A percentile compares a stretch with the other conserved stretches of the same genome.
phyloP scores from a whole-genome alignment of 2,329 filamentous ascomycete genomes.

The Chaetomium sp. region DNA sequence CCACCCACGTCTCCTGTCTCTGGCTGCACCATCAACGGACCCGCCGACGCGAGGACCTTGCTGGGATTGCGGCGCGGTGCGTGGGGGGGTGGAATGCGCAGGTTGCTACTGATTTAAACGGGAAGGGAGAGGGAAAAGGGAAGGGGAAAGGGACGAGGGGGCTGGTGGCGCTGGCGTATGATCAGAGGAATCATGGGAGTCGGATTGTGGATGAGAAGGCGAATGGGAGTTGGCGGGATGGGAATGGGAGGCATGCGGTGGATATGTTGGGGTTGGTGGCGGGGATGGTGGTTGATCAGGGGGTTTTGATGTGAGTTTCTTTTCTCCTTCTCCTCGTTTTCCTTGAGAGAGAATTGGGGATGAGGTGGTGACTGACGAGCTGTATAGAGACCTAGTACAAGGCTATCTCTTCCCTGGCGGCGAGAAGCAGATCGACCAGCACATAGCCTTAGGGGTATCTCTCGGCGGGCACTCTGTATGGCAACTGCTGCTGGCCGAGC shows the following conservation, averaged over 20 bases:
- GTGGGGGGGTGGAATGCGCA: constrained; percentile 59
- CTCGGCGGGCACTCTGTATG: constrained; percentile 84
- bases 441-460: constrained; percentile 75
- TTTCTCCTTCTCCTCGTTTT: neutral
- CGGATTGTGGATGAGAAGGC: constrained; percentile 59
- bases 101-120: no score
- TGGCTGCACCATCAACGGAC: constrained; percentile 85
- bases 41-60: constrained; percentile 66
- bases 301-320: constrained; percentile 53
- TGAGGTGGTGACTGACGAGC: neutral
- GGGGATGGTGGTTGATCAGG: constrained; percentile 68
- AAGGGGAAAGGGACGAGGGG: constrained; percentile 37
- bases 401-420: constrained; percentile 60
- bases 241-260: constrained; percentile 74
- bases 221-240: constrained; percentile 73
- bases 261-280: constrained; percentile 84
- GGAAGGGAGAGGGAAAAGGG: constrained; percentile 15
- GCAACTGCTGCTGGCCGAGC: constrained; percentile 74
- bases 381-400: constrained; percentile 55
- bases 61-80: constrained; percentile 60
- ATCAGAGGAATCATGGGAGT: constrained; percentile 87
- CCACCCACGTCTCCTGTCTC: constrained; percentile 63
- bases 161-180: constrained; percentile 77
- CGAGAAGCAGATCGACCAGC: constrained; percentile 44
- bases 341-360: neutral